Evolutionary conservation across 2,329 filamentous ascomycete species (phyloP).

Genomic region (Alternaria sp.): DNA sequence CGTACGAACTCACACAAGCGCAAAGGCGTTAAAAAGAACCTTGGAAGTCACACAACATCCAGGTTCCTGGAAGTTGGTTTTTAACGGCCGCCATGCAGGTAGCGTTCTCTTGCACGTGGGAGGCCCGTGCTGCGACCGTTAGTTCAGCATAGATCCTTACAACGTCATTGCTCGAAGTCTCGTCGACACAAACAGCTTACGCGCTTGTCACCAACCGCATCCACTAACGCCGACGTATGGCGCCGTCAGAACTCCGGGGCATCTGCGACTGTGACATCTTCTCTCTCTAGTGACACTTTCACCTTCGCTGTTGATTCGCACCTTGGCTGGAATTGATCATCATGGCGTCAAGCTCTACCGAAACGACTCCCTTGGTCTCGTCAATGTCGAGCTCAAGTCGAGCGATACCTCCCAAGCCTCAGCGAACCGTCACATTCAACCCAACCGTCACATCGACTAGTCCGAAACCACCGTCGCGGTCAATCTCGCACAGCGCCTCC

Average conservation of each 20-base stretch:
- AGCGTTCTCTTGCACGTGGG: conserved; percentile 17
- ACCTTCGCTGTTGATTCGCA: neutral
- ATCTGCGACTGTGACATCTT: conserved; percentile 12
- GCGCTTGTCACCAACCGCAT: conserved; percentile 19
- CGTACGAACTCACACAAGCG: neutral
- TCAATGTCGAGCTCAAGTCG: conserved; percentile 42
- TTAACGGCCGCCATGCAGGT: conserved; percentile 14
- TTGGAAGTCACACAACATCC: neutral
- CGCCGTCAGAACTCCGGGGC: conserved; percentile 13
- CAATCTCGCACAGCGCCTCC: conserved; percentile 38
- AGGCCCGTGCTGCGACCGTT: conserved; percentile 14
- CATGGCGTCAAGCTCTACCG: conserved; percentile 49
- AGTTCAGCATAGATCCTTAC: conserved; percentile 18
- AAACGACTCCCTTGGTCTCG: conserved; percentile 50
- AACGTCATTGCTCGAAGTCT: conserved; percentile 28
- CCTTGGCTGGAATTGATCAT: conserved; percentile 8
- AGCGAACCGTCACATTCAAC: conserved; percentile 80
- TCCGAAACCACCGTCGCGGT: conserved; percentile 48
- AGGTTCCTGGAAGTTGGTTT: conserved; percentile 11
- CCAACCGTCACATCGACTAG: conserved; percentile 62
- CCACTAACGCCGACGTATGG: conserved; percentile 21
- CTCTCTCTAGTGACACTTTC: conserved; percentile 1
- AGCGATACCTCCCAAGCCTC: conserved; percentile 48
- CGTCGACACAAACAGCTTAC: conserved; percentile 18
- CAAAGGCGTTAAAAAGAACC: neutral